Conservation (phyloP, 2,329 filamentous ascomycete genomes). For the Trichoderma sp. region DNA sequence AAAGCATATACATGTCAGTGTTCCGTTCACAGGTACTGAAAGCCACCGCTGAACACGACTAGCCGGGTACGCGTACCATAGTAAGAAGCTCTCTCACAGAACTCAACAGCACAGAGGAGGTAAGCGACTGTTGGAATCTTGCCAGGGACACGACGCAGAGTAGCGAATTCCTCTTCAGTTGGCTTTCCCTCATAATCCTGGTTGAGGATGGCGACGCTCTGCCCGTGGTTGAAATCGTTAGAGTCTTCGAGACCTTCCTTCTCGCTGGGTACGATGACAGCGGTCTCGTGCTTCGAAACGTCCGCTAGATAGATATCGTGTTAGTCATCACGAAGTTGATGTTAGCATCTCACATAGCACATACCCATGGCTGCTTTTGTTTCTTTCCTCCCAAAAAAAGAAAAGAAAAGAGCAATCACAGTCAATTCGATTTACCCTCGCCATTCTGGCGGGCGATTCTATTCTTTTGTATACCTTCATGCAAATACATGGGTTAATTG, state of each 20-base stretch:
- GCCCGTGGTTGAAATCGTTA: neutral
- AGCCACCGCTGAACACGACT: conserved; percentile 38
- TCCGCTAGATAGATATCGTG: neutral
- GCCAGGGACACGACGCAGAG: conserved; percentile 52
- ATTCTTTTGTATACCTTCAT: neutral
- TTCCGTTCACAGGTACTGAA: neutral
- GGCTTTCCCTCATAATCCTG: conserved; percentile 36
- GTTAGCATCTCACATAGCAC: neutral
- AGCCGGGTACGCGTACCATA: conserved; percentile 44
- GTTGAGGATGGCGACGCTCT: neutral
- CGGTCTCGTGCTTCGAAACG: neutral
- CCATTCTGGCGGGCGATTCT: neutral
- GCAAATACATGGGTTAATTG: neutral
- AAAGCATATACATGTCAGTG: neutral
- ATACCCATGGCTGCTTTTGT: neutral
- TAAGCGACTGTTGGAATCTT: conserved; percentile 53
- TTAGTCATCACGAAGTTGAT: neutral
- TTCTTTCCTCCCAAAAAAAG: neutral
- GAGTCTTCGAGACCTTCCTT: neutral
- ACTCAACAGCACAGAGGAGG: conserved; percentile 57
- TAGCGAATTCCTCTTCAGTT: conserved; percentile 53
- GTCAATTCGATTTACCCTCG: neutral
- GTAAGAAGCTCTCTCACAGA: conserved; percentile 60
- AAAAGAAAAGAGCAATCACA: neutral
- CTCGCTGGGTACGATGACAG: neutral